phyloP scores from a whole-genome alignment of 2,329 filamentous ascomycete species.

The Penicillium sclerotiorum region DNA sequence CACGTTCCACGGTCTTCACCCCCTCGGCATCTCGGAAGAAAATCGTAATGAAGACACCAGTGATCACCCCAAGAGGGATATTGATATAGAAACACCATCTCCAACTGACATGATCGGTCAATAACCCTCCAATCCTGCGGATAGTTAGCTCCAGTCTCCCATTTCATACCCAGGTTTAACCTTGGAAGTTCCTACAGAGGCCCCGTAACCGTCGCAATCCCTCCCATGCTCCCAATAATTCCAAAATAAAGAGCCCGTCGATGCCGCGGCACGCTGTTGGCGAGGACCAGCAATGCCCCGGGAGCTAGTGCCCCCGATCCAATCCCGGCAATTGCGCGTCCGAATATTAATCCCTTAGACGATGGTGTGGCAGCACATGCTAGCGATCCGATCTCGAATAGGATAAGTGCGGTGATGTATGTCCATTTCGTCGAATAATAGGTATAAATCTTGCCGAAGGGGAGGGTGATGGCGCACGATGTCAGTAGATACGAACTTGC shows the following conservation, averaged over 20 bases:
- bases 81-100: conserved; percentile 50
- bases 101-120: conserved; percentile 46
- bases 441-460: conserved; percentile 48
- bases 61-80: conserved; percentile 37
- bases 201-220: conserved; percentile 46
- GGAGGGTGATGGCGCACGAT: conserved; percentile 44
- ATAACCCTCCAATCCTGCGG: conserved; percentile 45
- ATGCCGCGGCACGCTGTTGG: conserved; percentile 43
- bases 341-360: conserved; percentile 43
- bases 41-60: conserved; percentile 35
- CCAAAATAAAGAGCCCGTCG: conserved; percentile 46
- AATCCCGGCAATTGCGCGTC: conserved; percentile 45
- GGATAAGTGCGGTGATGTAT: conserved; percentile 39
- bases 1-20: conserved; percentile 23
- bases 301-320: conserved; percentile 43
- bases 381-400: conserved; percentile 48
- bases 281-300: conserved; percentile 43
- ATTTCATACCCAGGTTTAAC: not conserved
- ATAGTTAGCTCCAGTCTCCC: conserved; percentile 1
- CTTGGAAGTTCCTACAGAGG: conserved; percentile 33
- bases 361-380: conserved; percentile 42
- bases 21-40: conserved; percentile 32
- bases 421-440: conserved; percentile 49
- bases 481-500: conserved; percentile 50
- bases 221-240: conserved; percentile 46